phyloP scores from a whole-genome alignment of 225 moss, liverwort and hornwort genomes.

The Asterella californica region DNA sequence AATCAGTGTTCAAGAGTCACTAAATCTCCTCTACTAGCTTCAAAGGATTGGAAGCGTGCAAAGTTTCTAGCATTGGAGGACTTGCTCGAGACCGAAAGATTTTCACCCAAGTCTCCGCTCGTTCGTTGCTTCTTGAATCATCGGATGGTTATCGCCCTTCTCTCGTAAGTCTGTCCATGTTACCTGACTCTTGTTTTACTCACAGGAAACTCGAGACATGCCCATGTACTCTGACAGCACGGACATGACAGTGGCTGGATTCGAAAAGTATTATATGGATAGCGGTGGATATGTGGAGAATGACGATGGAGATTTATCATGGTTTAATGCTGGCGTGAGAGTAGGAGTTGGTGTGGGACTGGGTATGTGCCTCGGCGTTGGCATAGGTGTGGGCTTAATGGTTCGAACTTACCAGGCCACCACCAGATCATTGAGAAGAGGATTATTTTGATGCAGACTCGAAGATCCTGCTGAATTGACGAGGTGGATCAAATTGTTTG shows the following conservation, averaged over 20 bases:
- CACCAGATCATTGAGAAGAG: slow-evolving; percentile 12
- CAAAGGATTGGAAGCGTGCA: neutral
- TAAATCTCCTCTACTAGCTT: too few species aligned
- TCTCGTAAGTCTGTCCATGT: neutral
- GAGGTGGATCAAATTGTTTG: neutral
- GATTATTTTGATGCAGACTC: slow-evolving; percentile 4
- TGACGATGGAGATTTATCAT: slow-evolving; percentile 17
- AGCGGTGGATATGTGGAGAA: slow-evolving; percentile 4
- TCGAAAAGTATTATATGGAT: slow-evolving; percentile 6
- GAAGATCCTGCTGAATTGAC: neutral
- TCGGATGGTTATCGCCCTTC: neutral
- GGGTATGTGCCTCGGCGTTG: slow-evolving; percentile 19
- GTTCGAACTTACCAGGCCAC: slow-evolving; percentile 22
- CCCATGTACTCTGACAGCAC: neutral
- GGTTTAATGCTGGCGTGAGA: slow-evolving; percentile 18
- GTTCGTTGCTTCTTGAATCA: neutral
- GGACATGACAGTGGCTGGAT: slow-evolving; percentile 4
- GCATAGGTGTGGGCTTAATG: slow-evolving; percentile 26
- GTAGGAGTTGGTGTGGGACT: slow-evolving; percentile 19
- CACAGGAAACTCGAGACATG: neutral
- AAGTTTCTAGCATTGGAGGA: neutral
- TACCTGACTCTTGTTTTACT: neutral
- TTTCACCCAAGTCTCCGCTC: neutral
- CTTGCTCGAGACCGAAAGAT: neutral
- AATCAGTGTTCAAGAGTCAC: too few species aligned